Conservation (phyloP, 2,329 filamentous ascomycete genomes). For the Phialophora tarda region DNA sequence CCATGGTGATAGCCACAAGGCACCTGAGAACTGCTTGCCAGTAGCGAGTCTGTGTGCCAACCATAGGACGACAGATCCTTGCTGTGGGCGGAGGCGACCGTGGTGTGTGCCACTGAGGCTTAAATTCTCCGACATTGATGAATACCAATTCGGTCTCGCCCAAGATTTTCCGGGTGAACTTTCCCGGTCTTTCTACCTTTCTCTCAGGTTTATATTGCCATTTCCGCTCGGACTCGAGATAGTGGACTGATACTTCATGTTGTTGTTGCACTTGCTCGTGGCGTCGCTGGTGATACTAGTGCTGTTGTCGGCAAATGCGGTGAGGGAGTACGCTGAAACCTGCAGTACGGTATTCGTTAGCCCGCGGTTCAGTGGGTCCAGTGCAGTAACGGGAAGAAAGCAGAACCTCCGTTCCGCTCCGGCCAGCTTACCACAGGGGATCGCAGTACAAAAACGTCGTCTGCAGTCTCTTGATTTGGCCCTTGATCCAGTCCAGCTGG, state of each 20-base stretch:
- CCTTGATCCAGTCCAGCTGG: slow-evolving; percentile 39
- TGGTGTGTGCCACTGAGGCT: not conserved
- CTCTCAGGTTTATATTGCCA: not conserved
- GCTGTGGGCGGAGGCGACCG: not conserved
- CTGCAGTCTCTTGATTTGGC: slow-evolving; percentile 38
- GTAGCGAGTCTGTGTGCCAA: not conserved
- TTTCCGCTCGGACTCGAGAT: not conserved
- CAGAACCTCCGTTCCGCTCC: not conserved
- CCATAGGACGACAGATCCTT: not conserved
- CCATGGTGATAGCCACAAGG: not conserved
- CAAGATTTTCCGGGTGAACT: not conserved
- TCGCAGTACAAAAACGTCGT: slow-evolving; percentile 32
- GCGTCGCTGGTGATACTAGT: not conserved
- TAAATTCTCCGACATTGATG: not conserved
- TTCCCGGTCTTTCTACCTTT: not conserved
- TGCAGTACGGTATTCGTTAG: not conserved
- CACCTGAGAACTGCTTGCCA: not conserved
- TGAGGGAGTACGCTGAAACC: not conserved
- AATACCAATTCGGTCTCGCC: too few species aligned
- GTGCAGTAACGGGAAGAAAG: not conserved
- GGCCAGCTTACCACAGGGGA: slow-evolving; percentile 22
- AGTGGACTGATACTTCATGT: not conserved
- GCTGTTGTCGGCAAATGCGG: not conserved
- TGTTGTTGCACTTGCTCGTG: not conserved
- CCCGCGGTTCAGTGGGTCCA: not conserved